Evolutionary conservation across 1,284 basidiomycete species (phyloP).

Genomic region (Cutaneotrichosporon cutaneum): DNA sequence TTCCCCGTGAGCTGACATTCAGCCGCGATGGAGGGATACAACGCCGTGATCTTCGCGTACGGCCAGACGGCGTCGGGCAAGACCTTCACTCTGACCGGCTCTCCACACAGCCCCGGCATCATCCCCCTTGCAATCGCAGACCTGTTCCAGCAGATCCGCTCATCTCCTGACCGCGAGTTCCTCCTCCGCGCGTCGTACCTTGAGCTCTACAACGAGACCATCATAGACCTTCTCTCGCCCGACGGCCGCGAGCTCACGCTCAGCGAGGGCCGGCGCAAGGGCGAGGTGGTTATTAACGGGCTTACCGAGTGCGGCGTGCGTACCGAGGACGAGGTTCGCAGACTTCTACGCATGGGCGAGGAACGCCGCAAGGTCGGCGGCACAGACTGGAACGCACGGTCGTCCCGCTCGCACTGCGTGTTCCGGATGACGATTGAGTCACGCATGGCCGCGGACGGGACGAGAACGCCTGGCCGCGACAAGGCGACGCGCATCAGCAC

Average conservation of each 20-base stretch:
- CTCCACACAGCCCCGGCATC: constrained; percentile 81
- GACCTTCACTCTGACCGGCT: constrained; percentile 85
- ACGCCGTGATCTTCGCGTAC: constrained; percentile 91
- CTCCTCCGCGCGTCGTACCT: constrained; percentile 90
- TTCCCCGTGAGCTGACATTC: background rate
- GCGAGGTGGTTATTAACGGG: constrained; percentile 51
- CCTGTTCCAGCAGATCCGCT: constrained; percentile 56
- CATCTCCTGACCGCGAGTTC: constrained; percentile 67
- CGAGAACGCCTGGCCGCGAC: constrained; percentile 23
- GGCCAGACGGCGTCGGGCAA: constrained; percentile 73
- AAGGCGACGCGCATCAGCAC: constrained; percentile 64
- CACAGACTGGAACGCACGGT: constrained; percentile 96
- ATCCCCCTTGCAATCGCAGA: constrained; percentile 81
- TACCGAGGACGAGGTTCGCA: constrained; percentile 76
- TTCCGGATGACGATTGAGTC: constrained; percentile 70
- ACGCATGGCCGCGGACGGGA: constrained; percentile 17
- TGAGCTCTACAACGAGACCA: constrained; percentile 94
- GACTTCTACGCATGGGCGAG: constrained; percentile 81
- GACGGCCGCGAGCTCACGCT: constrained; percentile 43
- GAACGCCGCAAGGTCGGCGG: constrained; percentile 84
- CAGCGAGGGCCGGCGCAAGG: constrained; percentile 51
- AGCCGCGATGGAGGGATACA: constrained; percentile 94
- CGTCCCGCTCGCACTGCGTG: constrained; percentile 87
- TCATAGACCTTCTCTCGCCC: constrained; percentile 61
- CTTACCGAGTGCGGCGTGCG: constrained; percentile 68